Evolutionary conservation across 306 rosid species (phyloP), one percentile per base, ranked within the genome.

Genomic region (Hippophae rhamnoides): DNA sequence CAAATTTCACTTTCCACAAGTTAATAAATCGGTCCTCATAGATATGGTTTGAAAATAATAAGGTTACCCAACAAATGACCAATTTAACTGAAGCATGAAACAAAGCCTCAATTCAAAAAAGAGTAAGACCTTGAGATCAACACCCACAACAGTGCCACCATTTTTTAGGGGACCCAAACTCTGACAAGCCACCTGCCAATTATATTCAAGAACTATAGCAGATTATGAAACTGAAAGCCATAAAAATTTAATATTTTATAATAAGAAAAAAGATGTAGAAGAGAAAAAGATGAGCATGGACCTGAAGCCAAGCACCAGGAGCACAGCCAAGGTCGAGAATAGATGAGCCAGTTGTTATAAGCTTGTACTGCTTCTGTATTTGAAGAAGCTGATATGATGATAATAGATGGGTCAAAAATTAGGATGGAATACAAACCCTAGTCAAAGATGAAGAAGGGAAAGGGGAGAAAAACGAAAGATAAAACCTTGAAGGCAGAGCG

Each of bases 301-400:
- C 92, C 85, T 81, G 99, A 47, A 93, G 97, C 95, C 97, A 93
- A 52, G 90, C 86, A 46, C 95, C 99, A 44, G 97, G 99, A 59
- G 99, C 97, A 53, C 95, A 93, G 0, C 99, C 99, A 27, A 93
- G 93, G 79, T 88, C 99, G 6, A 88, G 82, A 73, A 93, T 85
- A 26, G 89, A 73, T 0, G 95, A 82, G 47, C 84, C 86, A 0
- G 84, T 77, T 2, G 58, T 80, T 49, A 93, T 84, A 23, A 88
- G 62, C 25, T 78, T 93, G 80, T 78, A 80, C 7, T 80, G 88
- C 55, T 84, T 83, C 76, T 86, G 97, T 27, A 92, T 88, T 82
- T 92, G 95, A 77, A 86, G 76, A 55, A 90, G 68, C 86, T 85
- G 76, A 53, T 43, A 7, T n/a, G 12, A 13, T 58, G 10, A 51